A percentile compares a stretch with the other conserved stretches of the same genome.
Conservation (phyloP, 371 early-diverging fungal species). For the Neoconidiobolus thromboides region DNA sequence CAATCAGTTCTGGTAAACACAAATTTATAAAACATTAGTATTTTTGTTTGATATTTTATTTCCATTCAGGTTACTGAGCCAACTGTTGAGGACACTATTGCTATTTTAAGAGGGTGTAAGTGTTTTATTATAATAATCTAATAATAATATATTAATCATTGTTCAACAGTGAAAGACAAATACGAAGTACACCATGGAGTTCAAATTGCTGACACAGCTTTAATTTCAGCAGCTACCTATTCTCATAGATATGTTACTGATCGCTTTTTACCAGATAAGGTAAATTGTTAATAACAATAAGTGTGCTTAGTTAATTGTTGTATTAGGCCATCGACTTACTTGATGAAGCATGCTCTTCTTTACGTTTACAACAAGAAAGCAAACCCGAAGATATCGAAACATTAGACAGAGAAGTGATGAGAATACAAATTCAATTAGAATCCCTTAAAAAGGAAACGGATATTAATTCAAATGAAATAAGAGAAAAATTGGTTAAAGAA, state of each 20-base stretch:
- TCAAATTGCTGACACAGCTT: constrained; percentile 59
- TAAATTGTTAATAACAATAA: background rate
- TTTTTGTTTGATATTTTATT: background rate
- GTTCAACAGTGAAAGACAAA: constrained; percentile 37
- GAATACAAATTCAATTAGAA: constrained; percentile 53
- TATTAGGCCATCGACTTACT: constrained; percentile 72
- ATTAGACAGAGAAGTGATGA: constrained; percentile 51
- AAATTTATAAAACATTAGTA: constrained; percentile 7
- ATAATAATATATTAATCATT: background rate
- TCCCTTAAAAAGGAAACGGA: constrained; percentile 56
- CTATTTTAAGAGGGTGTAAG: constrained; percentile 33
- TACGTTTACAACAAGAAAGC: constrained; percentile 61
- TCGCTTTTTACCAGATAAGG: constrained; percentile 42
- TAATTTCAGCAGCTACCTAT: constrained; percentile 59
- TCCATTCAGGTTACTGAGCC: constrained; percentile 24
- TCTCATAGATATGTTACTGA: constrained; percentile 66
- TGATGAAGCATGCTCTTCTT: constrained; percentile 73
- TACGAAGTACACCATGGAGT: constrained; percentile 80
- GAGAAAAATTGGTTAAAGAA: constrained; percentile 37
- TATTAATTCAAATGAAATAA: constrained; percentile 41
- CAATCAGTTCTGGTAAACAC: constrained; percentile 47
- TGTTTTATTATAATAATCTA: background rate
- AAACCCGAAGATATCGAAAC: constrained; percentile 61
- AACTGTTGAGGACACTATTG: constrained; percentile 59
- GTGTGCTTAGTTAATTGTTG: constrained; percentile 15